Conservation (phyloP, 805 yeast genomes). For the Blastobotrys peoriensis region DNA sequence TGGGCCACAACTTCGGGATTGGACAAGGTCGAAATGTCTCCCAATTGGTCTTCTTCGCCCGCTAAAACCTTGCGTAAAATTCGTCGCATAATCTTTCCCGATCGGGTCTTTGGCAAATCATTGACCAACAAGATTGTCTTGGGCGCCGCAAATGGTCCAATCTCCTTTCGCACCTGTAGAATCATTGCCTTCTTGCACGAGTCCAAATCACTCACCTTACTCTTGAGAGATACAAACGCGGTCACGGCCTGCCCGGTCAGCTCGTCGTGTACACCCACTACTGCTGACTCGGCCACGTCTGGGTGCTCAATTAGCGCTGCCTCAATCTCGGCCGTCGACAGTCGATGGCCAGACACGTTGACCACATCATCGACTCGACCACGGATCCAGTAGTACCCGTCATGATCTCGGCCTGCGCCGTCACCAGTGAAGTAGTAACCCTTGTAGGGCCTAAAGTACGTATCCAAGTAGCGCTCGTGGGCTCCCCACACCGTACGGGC, state of each 20-base stretch:
- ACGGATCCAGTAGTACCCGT: constrained; percentile 95
- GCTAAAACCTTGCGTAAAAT: constrained; percentile 87
- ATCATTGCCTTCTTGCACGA: constrained; percentile 61
- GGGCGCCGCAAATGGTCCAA: constrained; percentile 95
- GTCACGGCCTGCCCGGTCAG: constrained; percentile 96
- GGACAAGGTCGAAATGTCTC: constrained; percentile 84
- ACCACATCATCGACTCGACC: constrained; percentile 99
- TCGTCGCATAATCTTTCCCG: constrained; percentile 98
- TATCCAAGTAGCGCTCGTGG: constrained; percentile 79
- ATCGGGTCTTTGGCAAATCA: constrained; percentile 96
- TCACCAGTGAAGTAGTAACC: constrained; percentile 96
- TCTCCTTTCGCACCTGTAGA: constrained; percentile 83
- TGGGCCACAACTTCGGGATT: constrained; percentile 80
- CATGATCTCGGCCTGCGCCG: constrained; percentile 96
- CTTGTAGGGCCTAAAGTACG: constrained; percentile 88
- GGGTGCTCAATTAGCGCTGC: constrained; percentile 77
- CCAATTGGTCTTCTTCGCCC: constrained; percentile 88
- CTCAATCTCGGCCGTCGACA: constrained; percentile 98
- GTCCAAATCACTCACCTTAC: constrained; percentile 16
- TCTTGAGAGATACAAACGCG: constrained; percentile 83
- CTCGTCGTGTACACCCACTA: constrained; percentile 90
- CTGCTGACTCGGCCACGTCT: constrained; percentile 90
- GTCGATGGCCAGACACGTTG: constrained; percentile 94
- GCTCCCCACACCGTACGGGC: constrained; percentile 92
- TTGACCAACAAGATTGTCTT: constrained; percentile 75